A percentile compares a stretch with the other conserved stretches of the same genome.
phyloP scores from a whole-genome alignment of 1,284 basidiomycete species.

The Ustilago crameri region DNA sequence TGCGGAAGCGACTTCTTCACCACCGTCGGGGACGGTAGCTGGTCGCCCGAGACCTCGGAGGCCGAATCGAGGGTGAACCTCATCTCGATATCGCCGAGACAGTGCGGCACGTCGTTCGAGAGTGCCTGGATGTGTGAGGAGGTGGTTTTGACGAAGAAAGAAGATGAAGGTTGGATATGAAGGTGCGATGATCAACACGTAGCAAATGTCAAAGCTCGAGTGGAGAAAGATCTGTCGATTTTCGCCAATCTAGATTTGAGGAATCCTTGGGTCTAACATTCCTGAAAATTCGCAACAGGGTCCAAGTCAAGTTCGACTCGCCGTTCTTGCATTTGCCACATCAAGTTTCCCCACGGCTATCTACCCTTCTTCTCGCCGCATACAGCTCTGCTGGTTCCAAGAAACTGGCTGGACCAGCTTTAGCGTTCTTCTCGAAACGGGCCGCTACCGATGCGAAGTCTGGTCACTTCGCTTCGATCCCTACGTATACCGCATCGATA shows the following conservation, averaged over 20 bases:
- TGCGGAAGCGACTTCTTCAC: slow-evolving; percentile 29
- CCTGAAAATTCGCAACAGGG: too few species aligned
- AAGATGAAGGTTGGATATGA: neutral
- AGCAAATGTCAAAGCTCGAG: slow-evolving; percentile 6
- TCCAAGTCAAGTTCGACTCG: neutral
- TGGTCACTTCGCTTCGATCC: neutral
- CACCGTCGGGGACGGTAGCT: slow-evolving; percentile 21
- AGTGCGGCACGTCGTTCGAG: neutral
- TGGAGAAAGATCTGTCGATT: slow-evolving; percentile 14
- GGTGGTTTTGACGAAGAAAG: neutral
- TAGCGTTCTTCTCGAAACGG: neutral
- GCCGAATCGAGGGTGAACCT: slow-evolving; percentile 39
- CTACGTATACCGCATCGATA: neutral
- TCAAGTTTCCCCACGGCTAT: slow-evolving; percentile 7
- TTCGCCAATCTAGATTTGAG: too few species aligned
- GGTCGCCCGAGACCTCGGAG: slow-evolving; percentile 35
- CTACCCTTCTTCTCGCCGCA: neutral
- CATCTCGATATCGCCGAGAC: slow-evolving; percentile 9
- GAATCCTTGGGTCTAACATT: slow-evolving; percentile 9
- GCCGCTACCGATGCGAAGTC: slow-evolving; percentile 11
- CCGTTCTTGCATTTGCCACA: too few species aligned
- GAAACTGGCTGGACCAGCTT: slow-evolving; percentile 8
- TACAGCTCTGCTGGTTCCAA: neutral
- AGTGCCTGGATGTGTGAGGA: neutral
- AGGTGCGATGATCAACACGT: neutral